Base-by-base conservation (phyloP, 1,284 basidiomycete species). In the Microbotryomycetes sp. region DNA sequence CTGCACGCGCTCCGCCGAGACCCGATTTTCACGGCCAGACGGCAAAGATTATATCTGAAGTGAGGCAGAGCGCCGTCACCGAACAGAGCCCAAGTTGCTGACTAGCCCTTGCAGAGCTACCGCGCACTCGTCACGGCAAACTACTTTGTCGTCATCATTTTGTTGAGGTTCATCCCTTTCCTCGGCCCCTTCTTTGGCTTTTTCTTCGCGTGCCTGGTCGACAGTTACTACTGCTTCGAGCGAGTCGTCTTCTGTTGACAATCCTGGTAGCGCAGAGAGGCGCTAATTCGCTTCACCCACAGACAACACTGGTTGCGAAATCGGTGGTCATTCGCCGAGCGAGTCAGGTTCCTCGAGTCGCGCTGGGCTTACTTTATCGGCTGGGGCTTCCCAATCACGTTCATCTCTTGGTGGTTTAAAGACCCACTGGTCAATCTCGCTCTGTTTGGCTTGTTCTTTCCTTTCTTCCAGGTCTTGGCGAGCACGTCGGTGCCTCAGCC, bases 221-320 rank as follows among this genome's bases (percentile, higher is more conserved):
- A 65, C 69, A 89, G 88, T 53, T 91, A 89, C 73, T 91, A 91
- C 74, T 89, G 85, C 75, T 91, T 89, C 70, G 88, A 91, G 88
- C 89, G 71, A 76, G 86, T 76, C 24, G 21, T 28, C 41, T 21
- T 28, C 50, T 30, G 53, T 0, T 5, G 46, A 59, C 56, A 23
- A 31, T 23, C 24, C 27, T 41, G 13, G 11, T 16, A 15, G 4
- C n/a, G n/a, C n/a, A n/a, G n/a, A n/a, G n/a, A n/a, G n/a, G n/a
- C n/a, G n/a, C n/a, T n/a, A n/a, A n/a, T n/a, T n/a, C n/a, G n/a
- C 45, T 48, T 11, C 41, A 45, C 28, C 18, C 9, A 24, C 64
- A 89, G 88, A 70, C 87, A 85, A 69, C 81, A 87, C 41, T 89
- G 87, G 87, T 81, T 86, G 49, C 82, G 86, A 7, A 82, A 84